Evolutionary conservation across 2,329 filamentous ascomycete genomes (phyloP).

Genomic region (Graphilbum sp.): DNA sequence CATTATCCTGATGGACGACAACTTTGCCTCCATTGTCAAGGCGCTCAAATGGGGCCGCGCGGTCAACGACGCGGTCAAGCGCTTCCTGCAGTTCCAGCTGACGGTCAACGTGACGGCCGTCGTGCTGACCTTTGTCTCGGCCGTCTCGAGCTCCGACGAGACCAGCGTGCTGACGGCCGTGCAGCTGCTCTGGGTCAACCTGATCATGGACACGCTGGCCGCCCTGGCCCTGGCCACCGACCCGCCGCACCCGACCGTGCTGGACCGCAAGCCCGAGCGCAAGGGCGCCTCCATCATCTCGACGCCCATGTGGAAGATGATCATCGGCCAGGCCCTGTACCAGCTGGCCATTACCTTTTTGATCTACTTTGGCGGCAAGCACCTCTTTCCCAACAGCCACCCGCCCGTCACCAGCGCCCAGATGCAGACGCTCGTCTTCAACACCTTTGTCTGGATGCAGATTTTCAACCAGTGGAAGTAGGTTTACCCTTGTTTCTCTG

Average conservation of each 20-base stretch:
- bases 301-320: constrained; percentile 98
- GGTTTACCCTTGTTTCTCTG: constrained; percentile 21
- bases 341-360: constrained; percentile 68
- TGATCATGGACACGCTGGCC: constrained; percentile 95
- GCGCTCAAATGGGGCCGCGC: constrained; percentile 67
- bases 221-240: constrained; percentile 80
- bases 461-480: constrained; percentile 97
- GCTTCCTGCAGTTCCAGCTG: constrained; percentile 62
- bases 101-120: constrained; percentile 90
- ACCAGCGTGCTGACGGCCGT: constrained; percentile 70
- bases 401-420: constrained; percentile 25
- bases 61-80: constrained; percentile 63
- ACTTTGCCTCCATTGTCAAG: constrained; percentile 75
- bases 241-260: constrained; percentile 65
- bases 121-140: constrained; percentile 71
- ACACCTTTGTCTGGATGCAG: constrained; percentile 99
- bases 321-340: constrained; percentile 79
- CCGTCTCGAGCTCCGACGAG: constrained; percentile 54
- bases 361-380: constrained; percentile 43
- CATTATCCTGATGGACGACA: constrained; percentile 78
- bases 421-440: constrained; percentile 77
- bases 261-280: constrained; percentile 56
- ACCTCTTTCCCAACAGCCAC: constrained; percentile 21
- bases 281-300: constrained; percentile 53
- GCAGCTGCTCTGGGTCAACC: constrained; percentile 87